Evolutionary conservation across 257 asterid species (phyloP), one percentile per base, ranked within the genome.

Genomic region (Nemophila menziesii): DNA sequence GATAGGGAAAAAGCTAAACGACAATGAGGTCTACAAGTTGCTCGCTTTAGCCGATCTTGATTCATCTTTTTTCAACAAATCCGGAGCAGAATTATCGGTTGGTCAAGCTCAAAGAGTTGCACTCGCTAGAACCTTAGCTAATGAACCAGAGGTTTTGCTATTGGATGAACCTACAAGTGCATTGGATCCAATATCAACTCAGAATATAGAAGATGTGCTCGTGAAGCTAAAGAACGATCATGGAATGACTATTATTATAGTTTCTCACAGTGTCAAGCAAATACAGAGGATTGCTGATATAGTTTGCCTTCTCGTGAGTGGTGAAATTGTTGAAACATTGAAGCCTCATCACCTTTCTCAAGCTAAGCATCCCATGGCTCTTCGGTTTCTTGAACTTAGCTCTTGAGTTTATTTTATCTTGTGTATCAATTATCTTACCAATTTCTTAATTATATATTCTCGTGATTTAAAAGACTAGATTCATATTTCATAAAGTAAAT

Each of bases 21-120:
- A 84, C 47, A 41, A 16, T 13, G 77, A 84, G 53, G 77, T 84
- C 21, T 33, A 66, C 55, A 65, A 66, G 62, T 49, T 84, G 60
- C 75, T 80, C n/a, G 42, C 71, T 56, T 79, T 84, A 22, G 90
- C 81, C 20, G 95, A 84, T 50, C 74, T 84, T 5, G 84, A 84
- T 51, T 48, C 77, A 34, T 65, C 86, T 16, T 74, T 80, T 69
- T 74, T 63, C 60, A 47, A 48, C 61, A 84, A 74, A 65, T 39
- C 78, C 2, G 84, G 75, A 7, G 62, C 72, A 24, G 90, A 77
- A 54, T 57, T 83, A 44, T 83, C 95, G 4, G 86, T 78, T 22
- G 95, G 93, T 33, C 93, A 84, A 64, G 93, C 86, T 48, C 95
- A 84, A 62, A 68, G 93, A 52, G 93, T 80, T 22, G 95, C 93